Evolutionary conservation across 495 filamentous ascomycete genomes (phyloP).

Genomic region (Penicillium parvum): DNA sequence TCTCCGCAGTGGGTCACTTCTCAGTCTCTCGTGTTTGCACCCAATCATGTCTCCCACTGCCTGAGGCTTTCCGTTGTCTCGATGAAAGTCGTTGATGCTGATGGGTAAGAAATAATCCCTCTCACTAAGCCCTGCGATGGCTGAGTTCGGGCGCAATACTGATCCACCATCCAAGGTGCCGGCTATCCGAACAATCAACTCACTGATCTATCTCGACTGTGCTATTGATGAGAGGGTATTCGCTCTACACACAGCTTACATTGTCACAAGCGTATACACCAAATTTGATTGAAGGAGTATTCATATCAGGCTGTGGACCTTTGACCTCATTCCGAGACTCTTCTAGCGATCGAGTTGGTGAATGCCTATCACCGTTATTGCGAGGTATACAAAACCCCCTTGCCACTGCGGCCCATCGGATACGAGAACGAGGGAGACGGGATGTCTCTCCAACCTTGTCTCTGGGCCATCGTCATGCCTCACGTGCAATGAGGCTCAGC

Average conservation of each 20-base stretch:
- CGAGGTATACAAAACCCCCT: conserved; percentile 6
- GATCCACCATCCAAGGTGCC: conserved; percentile 1
- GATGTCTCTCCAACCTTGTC: conserved; percentile 4
- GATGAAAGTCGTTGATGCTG: too few relatives aligned
- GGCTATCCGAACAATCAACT: conserved; percentile 9
- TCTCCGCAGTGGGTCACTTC: conserved; percentile 11
- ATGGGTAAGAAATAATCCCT: too few relatives aligned
- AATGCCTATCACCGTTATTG: too few relatives aligned
- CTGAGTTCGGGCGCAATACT: conserved; percentile 16
- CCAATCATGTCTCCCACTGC: background rate
- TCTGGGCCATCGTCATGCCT: conserved; percentile 16
- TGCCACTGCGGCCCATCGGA: background rate
- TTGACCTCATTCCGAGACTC: conserved; percentile 13
- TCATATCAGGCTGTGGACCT: conserved; percentile 9
- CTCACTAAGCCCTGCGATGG: conserved; percentile 10
- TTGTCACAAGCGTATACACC: too few relatives aligned
- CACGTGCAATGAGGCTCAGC: conserved; percentile 12
- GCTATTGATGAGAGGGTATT: too few relatives aligned
- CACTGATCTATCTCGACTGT: background rate
- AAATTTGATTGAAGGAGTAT: background rate
- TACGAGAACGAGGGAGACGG: background rate
- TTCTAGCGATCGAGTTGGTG: conserved; percentile 5
- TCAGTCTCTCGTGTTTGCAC: background rate
- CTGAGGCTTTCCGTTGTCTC: too few relatives aligned
- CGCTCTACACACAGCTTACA: too few relatives aligned